A percentile compares a stretch with the other conserved stretches of the same genome.
Conservation (phyloP, 1,139 yeast species). For the Zygotorulaspora mrakii region DNA sequence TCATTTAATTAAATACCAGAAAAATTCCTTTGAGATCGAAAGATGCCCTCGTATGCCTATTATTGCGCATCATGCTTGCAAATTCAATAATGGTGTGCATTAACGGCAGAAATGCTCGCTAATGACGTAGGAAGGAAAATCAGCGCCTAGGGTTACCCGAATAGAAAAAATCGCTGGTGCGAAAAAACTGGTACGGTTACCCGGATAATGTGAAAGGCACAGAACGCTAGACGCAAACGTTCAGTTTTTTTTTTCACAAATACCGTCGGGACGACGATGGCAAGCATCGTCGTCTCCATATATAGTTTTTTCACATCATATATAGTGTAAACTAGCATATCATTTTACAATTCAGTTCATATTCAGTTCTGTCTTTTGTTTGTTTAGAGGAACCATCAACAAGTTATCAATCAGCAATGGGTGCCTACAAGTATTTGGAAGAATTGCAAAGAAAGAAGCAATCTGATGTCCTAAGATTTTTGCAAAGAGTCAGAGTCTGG, state of each 20-base stretch:
- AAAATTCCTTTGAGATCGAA: no score
- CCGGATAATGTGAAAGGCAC: background rate
- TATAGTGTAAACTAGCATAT: background rate
- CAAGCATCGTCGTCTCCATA: no score
- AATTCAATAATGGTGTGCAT: no score
- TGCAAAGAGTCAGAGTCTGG: constrained; percentile 99
- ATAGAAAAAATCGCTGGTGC: background rate
- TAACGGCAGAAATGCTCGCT: no score
- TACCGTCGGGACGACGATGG: no score
- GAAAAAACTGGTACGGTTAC: constrained; percentile 8
- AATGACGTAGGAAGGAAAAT: no score
- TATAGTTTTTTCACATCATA: no score
- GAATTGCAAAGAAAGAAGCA: constrained; percentile 99
- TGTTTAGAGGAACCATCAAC: constrained; percentile 8
- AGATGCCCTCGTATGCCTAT: no score
- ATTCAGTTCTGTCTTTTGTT: background rate
- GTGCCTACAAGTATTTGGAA: constrained; percentile 99
- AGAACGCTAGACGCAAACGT: constrained; percentile 5
- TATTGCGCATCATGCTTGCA: no score
- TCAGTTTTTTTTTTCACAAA: no score
- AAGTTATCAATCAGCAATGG: constrained; percentile 50
- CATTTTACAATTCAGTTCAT: background rate
- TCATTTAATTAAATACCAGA: no score
- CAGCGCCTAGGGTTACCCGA: no score
- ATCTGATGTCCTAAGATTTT: constrained; percentile 98